Base-by-base conservation (phyloP, 768 basidiomycete species). In the Psilocybe cyanescens region DNA sequence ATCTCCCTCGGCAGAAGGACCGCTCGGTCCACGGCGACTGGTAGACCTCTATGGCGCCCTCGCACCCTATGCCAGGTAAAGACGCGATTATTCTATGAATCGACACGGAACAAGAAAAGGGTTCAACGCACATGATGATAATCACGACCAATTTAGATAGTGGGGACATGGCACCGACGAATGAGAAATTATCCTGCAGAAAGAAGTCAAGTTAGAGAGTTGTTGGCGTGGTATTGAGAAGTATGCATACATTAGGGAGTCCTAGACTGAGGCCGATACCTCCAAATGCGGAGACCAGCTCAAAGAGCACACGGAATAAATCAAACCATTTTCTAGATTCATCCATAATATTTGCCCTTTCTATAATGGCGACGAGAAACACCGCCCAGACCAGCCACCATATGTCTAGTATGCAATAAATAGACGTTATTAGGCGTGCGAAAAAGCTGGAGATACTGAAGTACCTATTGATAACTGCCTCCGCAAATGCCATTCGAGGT, bases 301-400 rank as follows among this genome's bases (percentile, higher is more conserved):
- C 88, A 63, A 90, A 90, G 4, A 87, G 70, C 14, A 85, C 74
- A 6, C 78, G 70, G 72, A 85, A 85, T 37, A 83, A 55, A 60
- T 86, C 86, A 71, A 92, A 89, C 84, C 86, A 90, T 35, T 82
- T 80, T 63, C 84, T 83, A 4, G 74, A 76, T 16, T 80, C 74
- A 55, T 90, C 79, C 72, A 85, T 77, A 47, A 90, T 72, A 46
- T 82, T 80, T 8, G 78, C 82, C 3, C 84, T 79, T 74, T 92
- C 91, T 41, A 92, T 83, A 57, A 93, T 87, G 49, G 88, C 85
- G 46, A 93, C 78, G 12, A 89, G 67, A 75, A 91, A 90, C 2
- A 94, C 80, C 1, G 83, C 90, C 73, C 86, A 85, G 0, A 85
- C 87, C 7, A 94, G 80, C 90, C 90, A 92, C 91, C 91, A 92